Evolutionary conservation across 2,329 filamentous ascomycete species (phyloP).

Genomic region (Xylaria sp.): DNA sequence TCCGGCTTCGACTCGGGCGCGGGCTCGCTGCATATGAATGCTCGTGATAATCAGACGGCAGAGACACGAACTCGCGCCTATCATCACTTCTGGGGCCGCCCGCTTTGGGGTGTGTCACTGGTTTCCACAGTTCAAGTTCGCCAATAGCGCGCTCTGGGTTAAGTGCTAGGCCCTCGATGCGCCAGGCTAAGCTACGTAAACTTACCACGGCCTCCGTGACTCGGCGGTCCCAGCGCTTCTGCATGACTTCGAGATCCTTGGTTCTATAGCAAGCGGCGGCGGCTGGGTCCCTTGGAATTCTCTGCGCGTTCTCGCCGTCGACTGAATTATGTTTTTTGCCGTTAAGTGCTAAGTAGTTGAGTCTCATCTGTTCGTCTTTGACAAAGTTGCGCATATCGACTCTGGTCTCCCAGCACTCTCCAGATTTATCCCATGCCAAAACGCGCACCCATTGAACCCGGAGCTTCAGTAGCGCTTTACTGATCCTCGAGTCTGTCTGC

Average conservation of each 20-base stretch:
- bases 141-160: constrained; percentile 38
- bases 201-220: constrained; percentile 12
- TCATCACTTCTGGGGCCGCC: too few species aligned
- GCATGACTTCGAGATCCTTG: constrained; percentile 36
- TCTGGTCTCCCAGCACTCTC: constrained; percentile 33
- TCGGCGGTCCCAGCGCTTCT: constrained; percentile 20
- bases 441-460: constrained; percentile 53
- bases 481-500: constrained; percentile 43
- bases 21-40: not conserved
- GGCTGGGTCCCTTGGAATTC: not conserved
- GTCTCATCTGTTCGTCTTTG: constrained; percentile 34
- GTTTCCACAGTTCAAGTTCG: constrained; percentile 38
- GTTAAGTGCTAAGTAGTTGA: constrained; percentile 11
- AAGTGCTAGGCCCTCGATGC: constrained; percentile 42
- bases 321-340: not conserved
- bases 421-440: constrained; percentile 47
- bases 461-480: constrained; percentile 49
- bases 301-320: constrained; percentile 14
- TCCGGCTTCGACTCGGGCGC: constrained; percentile 6
- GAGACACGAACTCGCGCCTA: not conserved
- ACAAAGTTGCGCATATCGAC: constrained; percentile 42
- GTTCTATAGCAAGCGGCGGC: constrained; percentile 15
- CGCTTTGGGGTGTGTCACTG: not conserved
- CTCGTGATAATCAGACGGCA: constrained; percentile 28
- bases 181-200: constrained; percentile 38